Conservation (phyloP, 2,329 filamentous ascomycete genomes). For the Pseudogymnoascus destructans region DNA sequence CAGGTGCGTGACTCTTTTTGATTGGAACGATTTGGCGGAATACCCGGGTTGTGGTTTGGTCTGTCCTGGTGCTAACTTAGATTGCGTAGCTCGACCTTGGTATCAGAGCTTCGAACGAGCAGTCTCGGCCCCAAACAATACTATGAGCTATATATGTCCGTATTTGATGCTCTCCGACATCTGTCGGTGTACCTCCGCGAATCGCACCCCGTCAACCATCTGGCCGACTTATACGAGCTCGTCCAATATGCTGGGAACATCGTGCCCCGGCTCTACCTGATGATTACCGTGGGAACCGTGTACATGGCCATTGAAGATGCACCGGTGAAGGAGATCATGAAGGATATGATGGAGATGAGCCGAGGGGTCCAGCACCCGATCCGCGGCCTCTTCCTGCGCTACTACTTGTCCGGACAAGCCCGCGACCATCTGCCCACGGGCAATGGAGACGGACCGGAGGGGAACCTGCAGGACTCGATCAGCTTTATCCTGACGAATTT, state of each 20-base stretch:
- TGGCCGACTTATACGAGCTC: conserved; percentile 93
- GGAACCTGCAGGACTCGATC: conserved; percentile 92
- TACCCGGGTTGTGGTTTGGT: conserved; percentile 12
- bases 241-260: conserved; percentile 98
- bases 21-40: conserved; percentile 2
- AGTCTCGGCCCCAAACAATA: conserved; percentile 98
- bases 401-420: conserved; percentile 91
- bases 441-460: conserved; percentile 79
- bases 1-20: conserved; percentile 53
- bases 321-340: conserved; percentile 99
- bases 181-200: conserved; percentile 93
- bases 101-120: conserved; percentile 95
- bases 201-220: conserved; percentile 93
- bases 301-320: conserved; percentile 99
- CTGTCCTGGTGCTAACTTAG: conserved; percentile 21
- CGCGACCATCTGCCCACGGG: conserved; percentile 75
- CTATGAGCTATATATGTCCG: conserved; percentile 98
- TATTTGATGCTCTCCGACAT: conserved; percentile 94
- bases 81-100: conserved; percentile 69
- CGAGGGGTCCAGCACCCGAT: conserved; percentile 94
- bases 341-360: conserved; percentile 99
- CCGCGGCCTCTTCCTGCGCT: conserved; percentile 84
- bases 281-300: conserved; percentile 97
- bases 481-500: conserved; percentile 98
- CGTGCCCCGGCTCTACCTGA: conserved; percentile 87